Evolutionary conservation across 441 rosid species (phyloP), one percentile per base, ranked within the genome.

Genomic region (Arabidopsis lyrata): DNA sequence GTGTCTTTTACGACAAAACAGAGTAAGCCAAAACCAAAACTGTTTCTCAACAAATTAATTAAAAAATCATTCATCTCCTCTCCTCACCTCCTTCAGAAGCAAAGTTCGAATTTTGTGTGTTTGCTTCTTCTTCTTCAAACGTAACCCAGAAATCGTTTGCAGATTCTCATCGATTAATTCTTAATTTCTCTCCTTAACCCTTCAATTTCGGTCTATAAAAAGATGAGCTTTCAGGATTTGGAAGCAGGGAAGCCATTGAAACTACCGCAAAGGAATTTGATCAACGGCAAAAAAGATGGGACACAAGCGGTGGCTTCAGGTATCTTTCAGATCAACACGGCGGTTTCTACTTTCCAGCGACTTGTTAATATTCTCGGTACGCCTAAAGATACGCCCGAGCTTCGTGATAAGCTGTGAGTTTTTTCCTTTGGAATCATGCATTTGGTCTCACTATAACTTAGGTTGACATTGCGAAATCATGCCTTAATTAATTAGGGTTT

Each of bases 181-280:
- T 42, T 8, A 15, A 9, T 45, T 15, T 44, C 8, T 15, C 52
- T 1, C 16, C 42, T 34, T 8, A 32, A 18, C 12, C 71, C 10
- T 53, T 52, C 45, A 35, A 65, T 14, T 66, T 66, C 4, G 27
- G 27, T 13, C 16, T 32, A 32, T 32, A 8, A 32, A 32, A 32
- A 32, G 8, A 93, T 93, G 97, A 93, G 97, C 84, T 91, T 91
- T 77, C 97, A 91, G 80, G 98, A 93, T 88, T 82, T 93, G 54
- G 97, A 88, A 78, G 86, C 86, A 8, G 97, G 94, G 24, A 80
- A 84, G 72, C 85, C 87, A 8, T 53, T 73, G 58, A 70, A 74
- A 70, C 76, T 4, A 38, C 41, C 83, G 16, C 77, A 87, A 79
- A 80, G 89, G 72, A 84, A 76, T 36, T 36, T 58, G 52, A 77